A percentile compares a stretch with the other conserved stretches of the same genome.
Conservation (phyloP, 2,329 filamentous ascomycete genomes). For the Cryphonectria carpinicola region DNA sequence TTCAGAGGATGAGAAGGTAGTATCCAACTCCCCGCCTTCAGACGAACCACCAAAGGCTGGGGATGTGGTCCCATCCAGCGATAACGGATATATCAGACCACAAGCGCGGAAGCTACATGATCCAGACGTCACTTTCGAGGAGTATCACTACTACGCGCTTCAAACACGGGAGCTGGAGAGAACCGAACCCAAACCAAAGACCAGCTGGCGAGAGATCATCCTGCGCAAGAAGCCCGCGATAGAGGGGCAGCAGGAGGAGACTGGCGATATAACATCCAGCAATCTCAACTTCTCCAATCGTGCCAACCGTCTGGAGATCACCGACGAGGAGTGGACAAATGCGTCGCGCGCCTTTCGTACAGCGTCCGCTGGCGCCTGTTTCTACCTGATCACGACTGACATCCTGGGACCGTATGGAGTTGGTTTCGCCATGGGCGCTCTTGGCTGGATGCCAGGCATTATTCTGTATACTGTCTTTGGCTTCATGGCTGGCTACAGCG, state of each 20-base stretch:
- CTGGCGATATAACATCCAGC: conserved; percentile 25
- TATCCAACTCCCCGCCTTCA: background rate
- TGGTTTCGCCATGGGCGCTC: conserved; percentile 38
- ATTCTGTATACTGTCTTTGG: conserved; percentile 51
- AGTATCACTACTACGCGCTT: conserved; percentile 41
- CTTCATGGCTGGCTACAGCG: conserved; percentile 45
- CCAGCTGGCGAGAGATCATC: conserved; percentile 31
- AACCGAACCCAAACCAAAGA: conserved; percentile 31
- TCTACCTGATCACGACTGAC: conserved; percentile 54
- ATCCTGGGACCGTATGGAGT: conserved; percentile 49
- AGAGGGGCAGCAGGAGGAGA: background rate
- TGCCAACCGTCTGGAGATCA: conserved; percentile 33
- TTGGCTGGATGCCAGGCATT: conserved; percentile 45
- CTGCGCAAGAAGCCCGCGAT: conserved; percentile 31
- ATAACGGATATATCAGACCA: conserved; percentile 20
- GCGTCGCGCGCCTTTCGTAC: conserved; percentile 51
- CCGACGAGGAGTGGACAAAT: conserved; percentile 50
- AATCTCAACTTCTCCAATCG: conserved; percentile 16
- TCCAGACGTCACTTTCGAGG: conserved; percentile 39
- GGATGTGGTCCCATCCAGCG: background rate
- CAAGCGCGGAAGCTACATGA: conserved; percentile 35
- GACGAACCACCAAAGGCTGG: background rate
- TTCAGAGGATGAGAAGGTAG: conserved; percentile 6
- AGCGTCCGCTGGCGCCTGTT: conserved; percentile 48
- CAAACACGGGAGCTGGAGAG: conserved; percentile 40